Conservation (phyloP, 306 rosid species). For the Vicia villosa region DNA sequence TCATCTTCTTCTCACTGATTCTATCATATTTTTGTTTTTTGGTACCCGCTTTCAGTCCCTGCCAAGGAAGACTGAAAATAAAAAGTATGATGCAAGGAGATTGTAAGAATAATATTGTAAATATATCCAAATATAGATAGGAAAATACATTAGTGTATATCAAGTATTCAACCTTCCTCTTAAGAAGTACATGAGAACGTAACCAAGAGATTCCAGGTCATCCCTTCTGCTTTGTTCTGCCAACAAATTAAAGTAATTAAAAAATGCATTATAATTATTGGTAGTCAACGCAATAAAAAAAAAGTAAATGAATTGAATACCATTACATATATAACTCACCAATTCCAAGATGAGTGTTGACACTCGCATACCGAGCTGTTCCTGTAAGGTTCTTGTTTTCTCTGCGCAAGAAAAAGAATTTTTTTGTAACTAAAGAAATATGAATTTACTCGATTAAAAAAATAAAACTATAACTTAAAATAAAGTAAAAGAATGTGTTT, state of each 20-base stretch:
- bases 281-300: constrained; percentile 25
- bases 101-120: constrained; percentile 24
- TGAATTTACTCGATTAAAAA: constrained; percentile 13
- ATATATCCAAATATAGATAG: constrained; percentile 36
- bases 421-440: background rate
- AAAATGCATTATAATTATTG: constrained; percentile 11
- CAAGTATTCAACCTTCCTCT: constrained; percentile 86
- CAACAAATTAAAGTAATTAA: constrained; percentile 40
- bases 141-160: constrained; percentile 13
- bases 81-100: constrained; percentile 17
- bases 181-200: constrained; percentile 95
- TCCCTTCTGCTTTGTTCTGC: constrained; percentile 99
- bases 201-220: constrained; percentile 99
- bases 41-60: constrained; percentile 96
- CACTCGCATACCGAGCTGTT: constrained; percentile 99
- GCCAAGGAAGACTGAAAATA: constrained; percentile 95
- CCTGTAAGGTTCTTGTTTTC: constrained; percentile 99
- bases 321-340: constrained; percentile 63
- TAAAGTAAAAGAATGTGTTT: constrained; percentile 17
- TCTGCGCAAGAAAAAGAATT: constrained; percentile 47
- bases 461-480: constrained; percentile 8
- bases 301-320: background rate
- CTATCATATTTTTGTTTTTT: constrained; percentile 95
- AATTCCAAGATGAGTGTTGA: constrained; percentile 97
- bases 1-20: constrained; percentile 95